A percentile compares a stretch with the other conserved stretches of the same genome.
Conservation (phyloP, 106 monocot species). For the Apostasia shenzhenica region DNA sequence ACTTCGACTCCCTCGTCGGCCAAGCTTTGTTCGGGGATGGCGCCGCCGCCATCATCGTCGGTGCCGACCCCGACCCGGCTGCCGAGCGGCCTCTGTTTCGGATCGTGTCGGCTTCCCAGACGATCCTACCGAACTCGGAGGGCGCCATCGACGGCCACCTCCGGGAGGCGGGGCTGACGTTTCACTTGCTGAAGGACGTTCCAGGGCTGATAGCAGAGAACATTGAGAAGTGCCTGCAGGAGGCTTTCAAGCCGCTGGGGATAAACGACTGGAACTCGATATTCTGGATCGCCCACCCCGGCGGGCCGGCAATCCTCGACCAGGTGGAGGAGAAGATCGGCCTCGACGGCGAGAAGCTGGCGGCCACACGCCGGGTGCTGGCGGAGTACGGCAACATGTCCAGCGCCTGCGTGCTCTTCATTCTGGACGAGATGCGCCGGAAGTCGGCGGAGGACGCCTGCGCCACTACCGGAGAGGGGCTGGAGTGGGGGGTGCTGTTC, state of each 20-base stretch:
- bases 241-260: constrained; percentile 44
- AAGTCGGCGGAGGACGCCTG: background rate
- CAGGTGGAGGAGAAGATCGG: constrained; percentile 42
- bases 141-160: constrained; percentile 79
- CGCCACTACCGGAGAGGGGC: background rate
- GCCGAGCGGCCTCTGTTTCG: constrained; percentile 53
- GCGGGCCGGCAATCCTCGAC: constrained; percentile 48
- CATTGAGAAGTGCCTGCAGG: constrained; percentile 48
- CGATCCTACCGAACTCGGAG: constrained; percentile 58
- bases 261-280: constrained; percentile 46
- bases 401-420: constrained; percentile 30
- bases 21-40: constrained; percentile 83
- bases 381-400: constrained; percentile 29
- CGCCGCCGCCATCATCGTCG: constrained; percentile 65
- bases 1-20: constrained; percentile 61
- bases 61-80: constrained; percentile 41
- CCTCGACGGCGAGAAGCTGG: constrained; percentile 31
- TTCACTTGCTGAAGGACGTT: constrained; percentile 71
- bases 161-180: constrained; percentile 57
- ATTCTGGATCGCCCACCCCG: constrained; percentile 7
- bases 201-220: constrained; percentile 67
- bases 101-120: constrained; percentile 43
- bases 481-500: too few species aligned
- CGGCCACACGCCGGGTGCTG: constrained; percentile 34
- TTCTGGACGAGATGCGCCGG: constrained; percentile 50